Percentiles rank a stretch among this genome's conserved stretches.
Conservation (phyloP, 2,329 filamentous ascomycete species). For the Malbranchea zuffiana region DNA sequence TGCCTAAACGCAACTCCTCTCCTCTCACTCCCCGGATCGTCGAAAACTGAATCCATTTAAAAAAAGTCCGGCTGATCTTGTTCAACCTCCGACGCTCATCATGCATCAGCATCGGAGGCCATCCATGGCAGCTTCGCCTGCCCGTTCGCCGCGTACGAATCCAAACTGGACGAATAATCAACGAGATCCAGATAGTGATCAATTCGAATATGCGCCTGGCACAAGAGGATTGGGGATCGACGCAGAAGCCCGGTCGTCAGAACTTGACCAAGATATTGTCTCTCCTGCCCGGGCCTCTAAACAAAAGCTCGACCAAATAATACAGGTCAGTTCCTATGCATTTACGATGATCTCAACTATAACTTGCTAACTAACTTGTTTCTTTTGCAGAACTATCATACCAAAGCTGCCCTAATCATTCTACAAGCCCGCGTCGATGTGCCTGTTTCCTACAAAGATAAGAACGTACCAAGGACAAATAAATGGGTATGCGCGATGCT, state of each 20-base stretch:
- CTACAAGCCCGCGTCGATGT: constrained; percentile 69
- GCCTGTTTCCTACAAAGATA: constrained; percentile 46
- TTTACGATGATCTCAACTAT: neutral
- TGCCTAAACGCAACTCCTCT: constrained; percentile 21
- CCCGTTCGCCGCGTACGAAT: constrained; percentile 60
- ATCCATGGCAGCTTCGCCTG: constrained; percentile 62
- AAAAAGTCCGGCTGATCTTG: neutral
- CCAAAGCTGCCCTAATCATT: constrained; percentile 75
- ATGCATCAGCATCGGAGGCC: constrained; percentile 90
- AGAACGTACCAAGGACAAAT: constrained; percentile 58
- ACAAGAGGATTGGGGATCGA: constrained; percentile 43
- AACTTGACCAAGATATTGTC: constrained; percentile 33
- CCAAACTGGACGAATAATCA: constrained; percentile 62
- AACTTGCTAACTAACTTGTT: neutral
- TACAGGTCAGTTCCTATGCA: constrained; percentile 54
- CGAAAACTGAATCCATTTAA: neutral
- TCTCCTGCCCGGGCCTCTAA: constrained; percentile 55
- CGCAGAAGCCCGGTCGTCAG: constrained; percentile 35
- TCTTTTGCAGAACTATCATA: constrained; percentile 66
- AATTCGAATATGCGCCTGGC: constrained; percentile 34
- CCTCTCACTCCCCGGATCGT: neutral
- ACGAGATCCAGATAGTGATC: constrained; percentile 53
- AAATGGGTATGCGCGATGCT: constrained; percentile 62
- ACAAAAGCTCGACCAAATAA: constrained; percentile 82
- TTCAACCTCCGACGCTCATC: constrained; percentile 20